These are phyloP conservation scores for Fusarium sp. DNA, from an alignment of 2,329 filamentous ascomycete species.

Conservation along the genomic window DNA sequence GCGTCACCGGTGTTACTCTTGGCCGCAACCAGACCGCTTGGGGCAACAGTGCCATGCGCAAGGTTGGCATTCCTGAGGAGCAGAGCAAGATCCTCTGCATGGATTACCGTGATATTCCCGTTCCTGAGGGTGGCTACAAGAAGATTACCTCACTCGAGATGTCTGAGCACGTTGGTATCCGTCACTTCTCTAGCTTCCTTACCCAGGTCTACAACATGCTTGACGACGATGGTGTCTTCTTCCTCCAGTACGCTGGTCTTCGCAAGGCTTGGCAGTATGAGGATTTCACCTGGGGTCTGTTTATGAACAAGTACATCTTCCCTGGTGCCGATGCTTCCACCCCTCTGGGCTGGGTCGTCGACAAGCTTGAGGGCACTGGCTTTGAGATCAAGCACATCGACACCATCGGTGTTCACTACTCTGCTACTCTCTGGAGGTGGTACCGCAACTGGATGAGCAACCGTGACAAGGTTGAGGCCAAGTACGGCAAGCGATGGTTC, in stretches of 20 bases:
- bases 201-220: conserved; percentile 94
- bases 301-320: conserved; percentile 99
- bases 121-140: conserved; percentile 76
- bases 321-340: conserved; percentile 96
- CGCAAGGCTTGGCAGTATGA: conserved; percentile 98
- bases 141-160: conserved; percentile 99
- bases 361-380: conserved; percentile 78
- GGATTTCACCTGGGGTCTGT: conserved; percentile 96
- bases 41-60: conserved; percentile 91
- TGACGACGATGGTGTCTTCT: conserved; percentile 95
- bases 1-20: conserved; percentile 90
- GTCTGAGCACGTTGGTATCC: conserved; percentile 97
- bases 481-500: conserved; percentile 97
- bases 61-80: conserved; percentile 82
- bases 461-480: conserved; percentile 89
- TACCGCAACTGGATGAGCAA: conserved; percentile 99
- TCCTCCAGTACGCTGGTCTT: conserved; percentile 93
- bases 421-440: conserved; percentile 96
- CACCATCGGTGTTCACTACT: conserved; percentile 96
- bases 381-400: conserved; percentile 89
- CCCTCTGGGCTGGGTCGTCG: conserved; percentile 87
- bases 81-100: conserved; percentile 95
- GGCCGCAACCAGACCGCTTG: conserved; percentile 96
- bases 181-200: conserved; percentile 84
- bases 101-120: conserved; percentile 95